A percentile compares a stretch with the other conserved stretches of the same genome.
These are phyloP conservation scores for Exophiala lecanii-corni DNA, from an alignment of 2,329 filamentous ascomycete genomes.

Conservation along the genomic window DNA sequence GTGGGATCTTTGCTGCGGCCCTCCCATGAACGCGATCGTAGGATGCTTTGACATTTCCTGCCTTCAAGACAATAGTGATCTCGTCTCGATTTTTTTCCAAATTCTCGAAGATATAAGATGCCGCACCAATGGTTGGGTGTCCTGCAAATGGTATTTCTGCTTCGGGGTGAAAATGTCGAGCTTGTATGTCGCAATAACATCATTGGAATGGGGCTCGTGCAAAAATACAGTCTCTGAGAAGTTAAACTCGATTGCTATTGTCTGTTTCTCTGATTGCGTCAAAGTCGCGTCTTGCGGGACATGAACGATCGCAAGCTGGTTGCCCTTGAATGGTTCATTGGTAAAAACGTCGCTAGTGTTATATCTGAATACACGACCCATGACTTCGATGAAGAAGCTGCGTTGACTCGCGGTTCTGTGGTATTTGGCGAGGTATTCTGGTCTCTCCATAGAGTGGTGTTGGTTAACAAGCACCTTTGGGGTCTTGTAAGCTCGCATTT, in stretches of 20 bases:
- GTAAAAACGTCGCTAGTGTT: slow-evolving; percentile 4
- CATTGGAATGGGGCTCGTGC: slow-evolving; percentile 36
- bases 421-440: too few species aligned
- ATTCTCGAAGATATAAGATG: slow-evolving; percentile 40
- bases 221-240: slow-evolving; percentile 61
- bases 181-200: background rate
- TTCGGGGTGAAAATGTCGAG: slow-evolving; percentile 51
- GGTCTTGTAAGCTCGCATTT: too few species aligned
- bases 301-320: slow-evolving; percentile 3
- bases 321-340: background rate
- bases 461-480: too few species aligned
- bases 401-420: too few species aligned
- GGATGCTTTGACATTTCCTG: slow-evolving; percentile 2
- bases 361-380: background rate
- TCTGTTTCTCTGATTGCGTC: slow-evolving; percentile 50
- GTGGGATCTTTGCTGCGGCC: slow-evolving; percentile 8
- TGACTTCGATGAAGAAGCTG: too few species aligned
- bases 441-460: too few species aligned
- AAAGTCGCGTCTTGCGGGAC: background rate
- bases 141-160: slow-evolving; percentile 54
- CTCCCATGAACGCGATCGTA: background rate
- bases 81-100: slow-evolving; percentile 1
- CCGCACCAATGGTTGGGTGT: slow-evolving; percentile 54
- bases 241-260: slow-evolving; percentile 59
- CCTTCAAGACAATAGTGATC: slow-evolving; percentile 1